Percentiles rank a stretch among this genome's conserved stretches.
phyloP scores from a whole-genome alignment of 2,329 filamentous ascomycete genomes.

The Stachybotrys chartarum region DNA sequence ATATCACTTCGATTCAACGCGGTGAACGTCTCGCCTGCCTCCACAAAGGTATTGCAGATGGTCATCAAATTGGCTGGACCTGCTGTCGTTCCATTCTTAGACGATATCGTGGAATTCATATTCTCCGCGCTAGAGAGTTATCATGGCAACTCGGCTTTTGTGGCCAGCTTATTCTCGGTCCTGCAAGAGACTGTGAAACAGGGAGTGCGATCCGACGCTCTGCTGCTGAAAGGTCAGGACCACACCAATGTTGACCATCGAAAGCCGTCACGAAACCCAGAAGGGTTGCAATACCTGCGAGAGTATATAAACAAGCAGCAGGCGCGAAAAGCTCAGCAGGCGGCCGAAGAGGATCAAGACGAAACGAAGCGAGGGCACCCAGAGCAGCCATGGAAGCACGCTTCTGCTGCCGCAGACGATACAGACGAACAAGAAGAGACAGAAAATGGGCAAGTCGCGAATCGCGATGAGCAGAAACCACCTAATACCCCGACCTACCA shows the following conservation, averaged over 20 bases:
- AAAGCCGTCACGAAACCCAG: conserved; percentile 24
- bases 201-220: conserved; percentile 53
- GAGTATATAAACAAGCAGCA: conserved; percentile 56
- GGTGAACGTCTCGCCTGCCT: conserved; percentile 85
- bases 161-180: conserved; percentile 78
- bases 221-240: conserved; percentile 37
- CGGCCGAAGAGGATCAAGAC: conserved; percentile 26
- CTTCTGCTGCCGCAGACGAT: conserved; percentile 19
- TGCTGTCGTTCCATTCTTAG: conserved; percentile 74
- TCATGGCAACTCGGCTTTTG: conserved; percentile 82
- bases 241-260: conserved; percentile 30
- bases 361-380: conserved; percentile 21
- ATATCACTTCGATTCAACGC: conserved; percentile 84
- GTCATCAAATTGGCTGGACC: conserved; percentile 86
- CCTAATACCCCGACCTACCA: conserved; percentile 72
- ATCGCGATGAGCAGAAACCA: conserved; percentile 40
- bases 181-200: conserved; percentile 78
- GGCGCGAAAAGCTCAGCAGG: conserved; percentile 23
- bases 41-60: conserved; percentile 86
- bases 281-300: conserved; percentile 37
- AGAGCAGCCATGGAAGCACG: conserved; percentile 28
- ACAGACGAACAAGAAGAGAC: conserved; percentile 26
- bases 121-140: conserved; percentile 93
- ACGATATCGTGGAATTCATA: conserved; percentile 84
- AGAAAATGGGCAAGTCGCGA: conserved; percentile 25